Percentiles rank a stretch among this genome's conserved stretches.
These are phyloP conservation scores for Cyphellophora europaea DNA, from an alignment of 2,329 filamentous ascomycete genomes.

Conservation along the genomic window DNA sequence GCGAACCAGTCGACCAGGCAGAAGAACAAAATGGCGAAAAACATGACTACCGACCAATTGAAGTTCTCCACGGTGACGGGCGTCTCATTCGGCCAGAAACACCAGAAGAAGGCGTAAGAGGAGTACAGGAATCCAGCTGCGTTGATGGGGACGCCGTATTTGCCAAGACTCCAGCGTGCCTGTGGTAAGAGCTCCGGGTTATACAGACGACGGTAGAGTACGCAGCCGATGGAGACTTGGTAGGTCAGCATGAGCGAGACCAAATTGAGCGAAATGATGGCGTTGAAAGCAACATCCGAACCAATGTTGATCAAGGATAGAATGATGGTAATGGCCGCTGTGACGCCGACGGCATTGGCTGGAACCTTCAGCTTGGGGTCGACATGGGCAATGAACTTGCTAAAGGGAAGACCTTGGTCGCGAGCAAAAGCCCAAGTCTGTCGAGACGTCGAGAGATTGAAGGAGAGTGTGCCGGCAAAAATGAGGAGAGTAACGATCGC, in stretches of 20 bases:
- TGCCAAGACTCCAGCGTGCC: constrained; percentile 34
- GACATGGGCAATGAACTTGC: constrained; percentile 25
- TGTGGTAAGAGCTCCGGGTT: constrained; percentile 28
- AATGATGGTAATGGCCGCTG: constrained; percentile 7
- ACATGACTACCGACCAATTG: constrained; percentile 41
- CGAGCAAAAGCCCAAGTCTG: constrained; percentile 35
- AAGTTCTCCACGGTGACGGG: constrained; percentile 30
- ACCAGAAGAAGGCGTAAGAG: constrained; percentile 35
- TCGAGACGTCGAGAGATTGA: constrained; percentile 29
- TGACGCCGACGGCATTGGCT: constrained; percentile 12
- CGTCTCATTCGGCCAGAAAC: constrained; percentile 34
- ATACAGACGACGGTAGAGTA: constrained; percentile 32
- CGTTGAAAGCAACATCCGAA: constrained; percentile 14
- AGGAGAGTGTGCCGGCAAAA: constrained; percentile 28
- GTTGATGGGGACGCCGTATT: constrained; percentile 22
- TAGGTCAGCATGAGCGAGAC: constrained; percentile 42
- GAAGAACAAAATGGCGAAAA: constrained; percentile 29
- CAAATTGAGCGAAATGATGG: constrained; percentile 33
- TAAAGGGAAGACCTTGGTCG: constrained; percentile 33
- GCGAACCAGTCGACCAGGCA: constrained; percentile 25
- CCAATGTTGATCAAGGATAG: constrained; percentile 16
- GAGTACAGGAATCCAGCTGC: constrained; percentile 24
- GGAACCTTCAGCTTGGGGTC: constrained; percentile 13
- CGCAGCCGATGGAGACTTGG: constrained; percentile 36
- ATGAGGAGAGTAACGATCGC: constrained; percentile 33